Evolutionary conservation across 345 rosid species (phyloP).

Genomic region (Physaria fendleri): DNA sequence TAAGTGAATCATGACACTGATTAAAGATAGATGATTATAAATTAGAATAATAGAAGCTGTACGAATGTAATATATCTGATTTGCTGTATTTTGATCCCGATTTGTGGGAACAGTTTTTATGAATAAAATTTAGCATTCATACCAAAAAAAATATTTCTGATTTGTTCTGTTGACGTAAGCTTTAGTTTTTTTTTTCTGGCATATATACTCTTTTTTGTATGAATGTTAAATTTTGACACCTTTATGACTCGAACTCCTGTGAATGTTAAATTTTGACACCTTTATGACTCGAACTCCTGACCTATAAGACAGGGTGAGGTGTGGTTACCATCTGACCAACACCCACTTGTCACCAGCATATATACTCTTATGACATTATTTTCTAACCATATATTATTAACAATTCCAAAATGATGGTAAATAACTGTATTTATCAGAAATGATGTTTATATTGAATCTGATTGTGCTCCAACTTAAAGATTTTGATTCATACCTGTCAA

Average conservation of each 20-base stretch:
- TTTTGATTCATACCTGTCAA: conserved; percentile 3
- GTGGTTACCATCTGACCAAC: no score
- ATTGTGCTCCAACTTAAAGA: conserved; percentile 18
- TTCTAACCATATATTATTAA: neutral
- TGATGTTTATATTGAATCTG: conserved; percentile 10
- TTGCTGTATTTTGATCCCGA: neutral
- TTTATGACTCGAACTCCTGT: no score
- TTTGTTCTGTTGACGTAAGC: neutral
- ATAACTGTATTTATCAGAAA: conserved; percentile 14
- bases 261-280: no score
- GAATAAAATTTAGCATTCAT: no score
- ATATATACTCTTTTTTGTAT: neutral
- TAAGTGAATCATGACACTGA: conserved; percentile 9
- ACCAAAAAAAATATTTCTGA: neutral
- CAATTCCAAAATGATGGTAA: neutral
- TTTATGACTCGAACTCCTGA: no score
- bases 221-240: no score
- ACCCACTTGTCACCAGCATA: no score
- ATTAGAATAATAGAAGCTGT: neutral
- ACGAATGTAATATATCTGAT: neutral
- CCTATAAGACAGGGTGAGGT: no score
- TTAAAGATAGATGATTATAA: neutral
- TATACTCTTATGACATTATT: neutral
- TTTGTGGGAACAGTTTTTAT: no score
- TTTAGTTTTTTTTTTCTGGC: neutral